phyloP scores from a whole-genome alignment of 2,329 filamentous ascomycete species.

The Exophiala calicioides region DNA sequence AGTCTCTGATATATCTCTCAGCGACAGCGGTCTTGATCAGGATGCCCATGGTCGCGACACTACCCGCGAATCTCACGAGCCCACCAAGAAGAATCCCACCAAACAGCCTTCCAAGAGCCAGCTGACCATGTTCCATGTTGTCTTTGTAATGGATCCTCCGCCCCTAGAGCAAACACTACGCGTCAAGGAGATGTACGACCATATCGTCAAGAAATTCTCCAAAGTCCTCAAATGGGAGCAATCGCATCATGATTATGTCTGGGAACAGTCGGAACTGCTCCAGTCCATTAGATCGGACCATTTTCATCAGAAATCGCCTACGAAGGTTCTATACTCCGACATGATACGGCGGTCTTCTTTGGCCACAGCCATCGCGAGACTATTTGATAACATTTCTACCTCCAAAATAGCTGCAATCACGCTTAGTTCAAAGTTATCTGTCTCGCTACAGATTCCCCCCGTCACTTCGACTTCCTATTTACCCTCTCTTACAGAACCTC shows the following conservation, averaged over 20 bases:
- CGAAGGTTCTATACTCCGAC: slow-evolving; percentile 40
- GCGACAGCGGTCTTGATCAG: slow-evolving; percentile 22
- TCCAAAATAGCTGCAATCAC: slow-evolving; percentile 81
- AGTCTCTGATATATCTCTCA: slow-evolving; percentile 31
- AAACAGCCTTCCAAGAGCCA: slow-evolving; percentile 47
- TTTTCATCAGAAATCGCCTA: slow-evolving; percentile 18
- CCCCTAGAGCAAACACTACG: slow-evolving; percentile 71
- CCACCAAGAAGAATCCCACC: slow-evolving; percentile 1
- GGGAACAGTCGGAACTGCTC: slow-evolving; percentile 84
- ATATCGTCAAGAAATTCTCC: slow-evolving; percentile 88
- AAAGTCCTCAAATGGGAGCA: slow-evolving; percentile 93
- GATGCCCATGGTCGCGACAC: slow-evolving; percentile 12
- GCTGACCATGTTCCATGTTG: slow-evolving; percentile 97
- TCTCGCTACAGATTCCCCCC: slow-evolving; percentile 64
- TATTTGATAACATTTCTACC: slow-evolving; percentile 77
- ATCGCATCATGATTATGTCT: slow-evolving; percentile 84
- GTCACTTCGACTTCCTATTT: slow-evolving; percentile 70
- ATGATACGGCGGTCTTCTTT: slow-evolving; percentile 67
- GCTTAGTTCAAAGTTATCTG: slow-evolving; percentile 51
- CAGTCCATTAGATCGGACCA: slow-evolving; percentile 64
- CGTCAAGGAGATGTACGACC: slow-evolving; percentile 79
- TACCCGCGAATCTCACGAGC: neutral
- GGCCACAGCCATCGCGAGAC: slow-evolving; percentile 76
- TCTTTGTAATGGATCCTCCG: slow-evolving; percentile 84
- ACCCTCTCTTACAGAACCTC: slow-evolving; percentile 66